A percentile compares a stretch with the other conserved stretches of the same genome.
Evolutionary conservation across 192 early-diverging fungal genomes (phyloP).

Genomic region (Martensiomyces pterosporus): DNA sequence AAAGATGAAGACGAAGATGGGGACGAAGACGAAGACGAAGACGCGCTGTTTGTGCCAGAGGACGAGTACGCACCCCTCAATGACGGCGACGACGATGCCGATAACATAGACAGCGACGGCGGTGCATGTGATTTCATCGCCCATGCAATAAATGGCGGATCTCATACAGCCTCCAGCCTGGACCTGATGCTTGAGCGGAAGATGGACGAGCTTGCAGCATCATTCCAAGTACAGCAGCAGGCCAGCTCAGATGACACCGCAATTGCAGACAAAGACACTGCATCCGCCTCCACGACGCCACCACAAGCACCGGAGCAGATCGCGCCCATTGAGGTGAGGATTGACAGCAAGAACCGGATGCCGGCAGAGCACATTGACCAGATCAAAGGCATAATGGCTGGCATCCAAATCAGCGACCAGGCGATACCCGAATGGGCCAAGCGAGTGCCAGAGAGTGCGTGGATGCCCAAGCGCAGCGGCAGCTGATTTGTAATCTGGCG

Average conservation of each 20-base stretch:
- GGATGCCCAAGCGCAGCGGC: constrained; percentile 35
- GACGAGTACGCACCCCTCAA: constrained; percentile 16
- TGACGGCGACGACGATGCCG: constrained; percentile 7
- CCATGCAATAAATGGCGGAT: neutral
- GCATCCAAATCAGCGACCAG: constrained; percentile 29
- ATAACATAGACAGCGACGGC: neutral
- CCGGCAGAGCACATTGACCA: constrained; percentile 27
- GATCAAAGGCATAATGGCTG: constrained; percentile 40
- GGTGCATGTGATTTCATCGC: neutral
- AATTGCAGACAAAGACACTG: neutral
- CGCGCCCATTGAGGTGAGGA: constrained; percentile 14
- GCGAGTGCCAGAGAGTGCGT: constrained; percentile 27
- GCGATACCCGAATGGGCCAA: constrained; percentile 43
- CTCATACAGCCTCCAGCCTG: neutral
- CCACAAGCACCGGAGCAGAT: neutral
- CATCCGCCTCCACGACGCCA: neutral
- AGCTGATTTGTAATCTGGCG: neutral
- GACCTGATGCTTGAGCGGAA: constrained; percentile 4
- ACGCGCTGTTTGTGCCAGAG: constrained; percentile 38
- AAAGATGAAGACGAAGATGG: constrained; percentile 8
- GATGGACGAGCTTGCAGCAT: constrained; percentile 19
- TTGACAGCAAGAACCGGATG: constrained; percentile 15
- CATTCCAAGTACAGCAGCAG: neutral
- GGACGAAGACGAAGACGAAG: no score
- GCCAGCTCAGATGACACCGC: neutral